Evolutionary conservation across 768 basidiomycete genomes (phyloP).

Genomic region (Kondoa subrosea): DNA sequence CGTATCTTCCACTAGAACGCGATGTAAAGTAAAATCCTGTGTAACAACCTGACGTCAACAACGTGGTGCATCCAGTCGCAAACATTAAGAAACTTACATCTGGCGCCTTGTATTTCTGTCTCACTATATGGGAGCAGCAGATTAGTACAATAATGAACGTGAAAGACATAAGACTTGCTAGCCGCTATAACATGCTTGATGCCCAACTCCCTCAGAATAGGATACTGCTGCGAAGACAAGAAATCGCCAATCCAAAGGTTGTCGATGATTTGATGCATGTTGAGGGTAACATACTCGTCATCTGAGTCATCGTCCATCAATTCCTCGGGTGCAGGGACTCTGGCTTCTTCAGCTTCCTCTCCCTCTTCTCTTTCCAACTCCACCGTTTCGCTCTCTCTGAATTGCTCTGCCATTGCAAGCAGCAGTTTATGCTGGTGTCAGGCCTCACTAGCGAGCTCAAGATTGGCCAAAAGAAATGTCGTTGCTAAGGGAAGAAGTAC

Average conservation of each 20-base stretch:
- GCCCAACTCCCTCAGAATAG: slow-evolving; percentile 6
- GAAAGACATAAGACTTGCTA: slow-evolving; percentile 15
- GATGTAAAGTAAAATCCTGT: slow-evolving; percentile 21
- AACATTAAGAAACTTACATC: slow-evolving; percentile 6
- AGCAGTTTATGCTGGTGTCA: no score
- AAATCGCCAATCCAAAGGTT: slow-evolving; percentile 24
- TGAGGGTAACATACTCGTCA: slow-evolving; percentile 25
- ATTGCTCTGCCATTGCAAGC: no score
- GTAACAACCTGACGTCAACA: background rate
- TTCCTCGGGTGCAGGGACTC: slow-evolving; percentile 3
- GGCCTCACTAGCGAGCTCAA: no score
- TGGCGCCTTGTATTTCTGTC: slow-evolving; percentile 22
- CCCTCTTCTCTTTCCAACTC: no score
- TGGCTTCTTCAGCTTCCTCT: background rate
- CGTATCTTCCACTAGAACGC: slow-evolving; percentile 25
- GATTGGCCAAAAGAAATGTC: no score
- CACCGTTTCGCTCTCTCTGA: no score
- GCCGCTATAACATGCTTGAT: slow-evolving; percentile 23
- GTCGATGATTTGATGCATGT: slow-evolving; percentile 18
- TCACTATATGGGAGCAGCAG: slow-evolving; percentile 16
- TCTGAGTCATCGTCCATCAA: slow-evolving; percentile 3
- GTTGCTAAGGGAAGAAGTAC: no score
- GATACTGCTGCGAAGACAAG: slow-evolving; percentile 12
- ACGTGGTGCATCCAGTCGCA: background rate
- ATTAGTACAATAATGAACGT: background rate